Base-by-base conservation (phyloP, 139 green algal species). In the Chlamydomonas eustigma region DNA sequence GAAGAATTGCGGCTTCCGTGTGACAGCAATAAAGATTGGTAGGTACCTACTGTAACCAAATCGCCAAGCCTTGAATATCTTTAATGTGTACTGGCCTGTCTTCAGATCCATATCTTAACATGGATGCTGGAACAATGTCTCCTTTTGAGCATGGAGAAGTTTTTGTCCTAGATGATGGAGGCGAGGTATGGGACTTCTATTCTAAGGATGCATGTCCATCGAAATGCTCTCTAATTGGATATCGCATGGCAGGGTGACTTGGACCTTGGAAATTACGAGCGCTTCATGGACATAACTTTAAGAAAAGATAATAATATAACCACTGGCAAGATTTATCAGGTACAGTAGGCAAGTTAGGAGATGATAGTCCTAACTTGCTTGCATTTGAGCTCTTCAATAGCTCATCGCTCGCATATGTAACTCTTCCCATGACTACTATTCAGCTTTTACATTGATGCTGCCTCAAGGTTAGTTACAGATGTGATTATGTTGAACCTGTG, bases 131-230 rank as follows among this genome's bases (percentile, higher is more conserved):
- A 30, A 99, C 96, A 2, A 99, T 99, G 96, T 98, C 93, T 1
- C 96, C 96, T 1, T 99, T 99, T 82, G 96, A 99, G 87, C 96
- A 99, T 77, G 96, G 96, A 34, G 96, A 99, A 81, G 96, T 99
- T 51, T 99, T 98, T 80, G 96, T 99, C 50, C 86, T 99, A 36
- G 96, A 99, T 78, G 96, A 99, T 71, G 95, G 95, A 38, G 95
- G 95, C 64, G 95, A 99, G 90, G 92, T 93, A 76, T 12, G 65
- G 24, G 5, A 37, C 5, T 28, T 35, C n/a, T n/a, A n/a, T n/a
- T n/a, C n/a, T n/a, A n/a, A n/a, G n/a, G n/a, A n/a, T n/a, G n/a
- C n/a, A n/a, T n/a, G n/a, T n/a, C n/a, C n/a, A n/a, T n/a, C n/a
- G n/a, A n/a, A n/a, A n/a, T n/a, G n/a, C n/a, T n/a, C n/a, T n/a